Conservation (phyloP, 345 rosid species). For the Eucalyptus cladocalyx region DNA sequence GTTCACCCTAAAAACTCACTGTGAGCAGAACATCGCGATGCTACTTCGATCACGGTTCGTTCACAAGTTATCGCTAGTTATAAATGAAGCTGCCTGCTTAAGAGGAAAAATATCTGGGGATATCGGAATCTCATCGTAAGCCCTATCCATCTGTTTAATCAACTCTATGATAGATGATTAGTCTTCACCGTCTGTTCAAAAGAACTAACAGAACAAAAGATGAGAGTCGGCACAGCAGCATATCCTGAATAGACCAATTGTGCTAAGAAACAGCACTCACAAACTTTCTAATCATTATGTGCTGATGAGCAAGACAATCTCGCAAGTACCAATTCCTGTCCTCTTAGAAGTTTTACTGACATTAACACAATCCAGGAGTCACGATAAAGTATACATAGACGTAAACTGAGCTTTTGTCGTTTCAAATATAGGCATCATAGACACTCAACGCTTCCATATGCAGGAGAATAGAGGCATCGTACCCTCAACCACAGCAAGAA, state of each 20-base stretch:
- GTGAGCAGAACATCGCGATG: not conserved
- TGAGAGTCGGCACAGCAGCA: not conserved
- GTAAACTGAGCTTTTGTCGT: not conserved
- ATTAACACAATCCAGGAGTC: not conserved
- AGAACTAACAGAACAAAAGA: not conserved
- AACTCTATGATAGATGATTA: not conserved
- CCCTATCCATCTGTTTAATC: not conserved
- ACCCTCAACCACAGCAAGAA: slow-evolving; percentile 43
- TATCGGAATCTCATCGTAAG: not conserved
- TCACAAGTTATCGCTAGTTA: not conserved
- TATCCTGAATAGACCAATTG: not conserved
- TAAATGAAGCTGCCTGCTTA: not conserved
- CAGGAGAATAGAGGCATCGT: not conserved
- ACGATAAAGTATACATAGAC: not conserved
- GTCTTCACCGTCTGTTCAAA: not conserved
- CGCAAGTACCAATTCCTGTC: not conserved
- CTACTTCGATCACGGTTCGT: not conserved
- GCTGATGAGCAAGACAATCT: not conserved
- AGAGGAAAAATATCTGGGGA: not conserved
- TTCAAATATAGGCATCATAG: not conserved
- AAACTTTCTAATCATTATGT: not conserved
- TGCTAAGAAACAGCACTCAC: not conserved
- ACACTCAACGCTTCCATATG: not conserved
- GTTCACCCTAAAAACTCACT: not conserved
- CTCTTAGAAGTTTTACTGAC: not conserved